A percentile compares a stretch with the other conserved stretches of the same genome.
Evolutionary conservation across 441 rosid genomes (phyloP).

Genomic region (Croton setiger): DNA sequence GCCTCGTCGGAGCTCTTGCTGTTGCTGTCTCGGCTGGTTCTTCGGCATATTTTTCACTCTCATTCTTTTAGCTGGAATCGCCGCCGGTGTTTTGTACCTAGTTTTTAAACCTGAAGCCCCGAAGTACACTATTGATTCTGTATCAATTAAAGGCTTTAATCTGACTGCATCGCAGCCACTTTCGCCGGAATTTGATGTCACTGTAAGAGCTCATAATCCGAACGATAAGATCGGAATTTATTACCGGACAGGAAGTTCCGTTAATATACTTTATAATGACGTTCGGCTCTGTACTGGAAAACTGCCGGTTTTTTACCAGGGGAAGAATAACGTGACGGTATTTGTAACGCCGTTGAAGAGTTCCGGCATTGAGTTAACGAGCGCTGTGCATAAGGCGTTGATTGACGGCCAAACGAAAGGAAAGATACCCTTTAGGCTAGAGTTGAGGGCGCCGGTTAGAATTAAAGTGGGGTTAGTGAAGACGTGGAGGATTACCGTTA

Average conservation of each 20-base stretch:
- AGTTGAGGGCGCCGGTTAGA: constrained; percentile 53
- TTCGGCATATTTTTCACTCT: constrained; percentile 31
- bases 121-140: constrained; percentile 44
- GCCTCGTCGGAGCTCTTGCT: constrained; percentile 26
- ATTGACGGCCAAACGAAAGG: constrained; percentile 26
- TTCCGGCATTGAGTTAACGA: constrained; percentile 39
- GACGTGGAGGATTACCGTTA: constrained; percentile 69
- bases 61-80: constrained; percentile 36
- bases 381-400: constrained; percentile 26
- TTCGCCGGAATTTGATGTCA: constrained; percentile 56
- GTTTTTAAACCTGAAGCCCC: constrained; percentile 64
- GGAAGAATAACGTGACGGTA: constrained; percentile 54
- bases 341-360: constrained; percentile 45
- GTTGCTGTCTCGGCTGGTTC: constrained; percentile 47
- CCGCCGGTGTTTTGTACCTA: constrained; percentile 57
- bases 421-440: constrained; percentile 51
- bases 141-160: constrained; percentile 54
- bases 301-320: constrained; percentile 55
- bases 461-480: constrained; percentile 70
- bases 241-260: constrained; percentile 47
- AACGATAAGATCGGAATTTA: constrained; percentile 67
- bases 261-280: constrained; percentile 35
- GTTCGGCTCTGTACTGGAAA: constrained; percentile 44
- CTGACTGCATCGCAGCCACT: constrained; percentile 43
- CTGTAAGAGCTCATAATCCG: constrained; percentile 52